A percentile compares a stretch with the other conserved stretches of the same genome.
Evolutionary conservation across 148 eudicot genomes (phyloP).

Genomic region (Suaeda aralocaspica): DNA sequence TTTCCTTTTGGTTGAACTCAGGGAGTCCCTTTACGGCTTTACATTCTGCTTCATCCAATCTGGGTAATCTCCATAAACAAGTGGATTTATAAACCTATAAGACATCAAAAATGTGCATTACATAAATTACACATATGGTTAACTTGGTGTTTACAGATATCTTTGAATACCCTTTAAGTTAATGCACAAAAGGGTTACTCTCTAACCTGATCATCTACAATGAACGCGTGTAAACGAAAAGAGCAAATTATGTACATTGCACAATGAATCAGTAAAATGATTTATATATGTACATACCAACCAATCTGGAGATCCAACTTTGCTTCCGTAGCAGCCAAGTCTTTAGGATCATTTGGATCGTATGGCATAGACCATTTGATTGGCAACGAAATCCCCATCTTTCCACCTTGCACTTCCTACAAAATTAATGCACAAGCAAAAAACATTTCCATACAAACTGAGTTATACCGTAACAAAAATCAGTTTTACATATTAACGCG

Average conservation of each 20-base stretch:
- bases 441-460: background rate
- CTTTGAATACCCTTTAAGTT: too few species aligned
- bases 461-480: background rate
- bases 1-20: background rate
- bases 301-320: constrained; percentile 16
- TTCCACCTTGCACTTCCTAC: constrained; percentile 12
- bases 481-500: background rate
- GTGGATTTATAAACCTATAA: constrained; percentile 16
- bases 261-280: too few species aligned
- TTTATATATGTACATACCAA: constrained; percentile 2
- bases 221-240: too few species aligned
- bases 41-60: background rate
- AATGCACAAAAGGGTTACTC: too few species aligned
- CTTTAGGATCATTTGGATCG: background rate
- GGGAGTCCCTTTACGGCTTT: background rate
- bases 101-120: background rate
- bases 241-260: too few species aligned
- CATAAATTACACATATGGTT: too few species aligned
- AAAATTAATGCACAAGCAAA: background rate
- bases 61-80: constrained; percentile 7
- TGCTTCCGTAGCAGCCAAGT: background rate
- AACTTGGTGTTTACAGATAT: too few species aligned
- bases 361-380: constrained; percentile 7
- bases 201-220: too few species aligned
- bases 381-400: constrained; percentile 9